phyloP scores from a whole-genome alignment of 1,284 basidiomycete species.

The Tremellales sp. region DNA sequence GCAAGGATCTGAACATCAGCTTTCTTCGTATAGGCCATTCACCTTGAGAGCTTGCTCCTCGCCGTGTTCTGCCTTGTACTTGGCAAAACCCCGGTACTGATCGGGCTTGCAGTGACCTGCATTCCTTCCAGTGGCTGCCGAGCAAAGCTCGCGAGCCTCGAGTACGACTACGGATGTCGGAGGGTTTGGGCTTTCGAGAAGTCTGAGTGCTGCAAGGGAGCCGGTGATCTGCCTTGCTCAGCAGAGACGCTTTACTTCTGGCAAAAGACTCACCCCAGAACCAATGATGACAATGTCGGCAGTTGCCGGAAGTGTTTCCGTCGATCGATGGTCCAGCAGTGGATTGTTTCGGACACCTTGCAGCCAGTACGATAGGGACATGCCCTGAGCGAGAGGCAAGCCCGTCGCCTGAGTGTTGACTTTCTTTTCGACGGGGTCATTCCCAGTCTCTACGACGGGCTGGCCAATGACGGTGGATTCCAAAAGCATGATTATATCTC shows the following conservation, averaged over 20 bases:
- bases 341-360: constrained; percentile 22
- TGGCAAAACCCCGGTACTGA: constrained; percentile 26
- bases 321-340: constrained; percentile 17
- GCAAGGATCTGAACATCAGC: constrained; percentile 14
- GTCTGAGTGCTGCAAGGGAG: constrained; percentile 21
- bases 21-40: background rate
- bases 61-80: constrained; percentile 18
- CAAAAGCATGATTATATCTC: too few relatives aligned
- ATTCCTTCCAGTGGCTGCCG: constrained; percentile 32
- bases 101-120: constrained; percentile 36
- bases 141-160: constrained; percentile 32
- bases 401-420: too few relatives aligned
- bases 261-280: constrained; percentile 20
- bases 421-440: too few relatives aligned
- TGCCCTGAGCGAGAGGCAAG: constrained; percentile 11
- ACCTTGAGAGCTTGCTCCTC: constrained; percentile 25
- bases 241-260: background rate
- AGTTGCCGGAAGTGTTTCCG: constrained; percentile 16
- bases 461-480: too few relatives aligned
- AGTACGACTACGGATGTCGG: constrained; percentile 28
- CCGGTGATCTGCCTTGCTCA: constrained; percentile 15
- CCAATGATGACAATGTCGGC: constrained; percentile 35
- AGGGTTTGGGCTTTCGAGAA: constrained; percentile 17
- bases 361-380: constrained; percentile 23
- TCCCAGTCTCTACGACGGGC: too few relatives aligned